Base-by-base conservation (phyloP, 306 rosid species). In the Cicer arietinum region DNA sequence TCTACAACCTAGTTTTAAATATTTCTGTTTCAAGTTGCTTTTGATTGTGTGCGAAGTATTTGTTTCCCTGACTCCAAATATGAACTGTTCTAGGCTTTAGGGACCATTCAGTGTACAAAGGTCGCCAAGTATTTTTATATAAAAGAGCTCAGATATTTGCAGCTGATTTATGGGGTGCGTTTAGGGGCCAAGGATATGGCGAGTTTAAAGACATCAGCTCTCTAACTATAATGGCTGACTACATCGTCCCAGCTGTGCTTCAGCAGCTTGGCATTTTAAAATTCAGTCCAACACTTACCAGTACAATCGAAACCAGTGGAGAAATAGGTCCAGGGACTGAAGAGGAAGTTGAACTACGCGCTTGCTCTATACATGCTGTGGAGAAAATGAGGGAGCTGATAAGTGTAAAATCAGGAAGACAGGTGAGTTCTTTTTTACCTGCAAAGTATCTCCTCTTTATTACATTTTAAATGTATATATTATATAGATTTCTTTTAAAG, bases 141-240 rank as follows among this genome's bases (percentile, higher is more conserved):
- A 94, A 94, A 86, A 89, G 98, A 85, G 98, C 98, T 47, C 98
- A 94, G 88, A 94, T 94, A 79, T 88, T 94, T 87, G 96, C 84
- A 67, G 96, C 98, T 13, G 98, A 94, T 75, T 83, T 94, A 76
- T 94, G 90, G 91, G 98, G 98, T 56, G 98, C 98, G 44, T 94
- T 87, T 65, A 13, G 64, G 57, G 92, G 96, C 62, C 79, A 85
- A 81, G 89, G 95, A 69, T 91, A 87, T 79, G 98, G 98, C 41
- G 92, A 94, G 68, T 94, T 94, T 77, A 67, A 81, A 66, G 98
- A 94, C 84, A 82, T 94, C 10, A 74, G 84, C 64, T 89, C 97
- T 53, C 74, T 94, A 64, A 94, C 98, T 68, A 94, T 94, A 64
- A 90, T 94, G 97, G 98, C 98, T 0, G 98, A 94, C 84, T 94